These are phyloP conservation scores for Pseudogymnoascus sp. DNA, from an alignment of 2,329 filamentous ascomycete genomes.

Conservation along the genomic window DNA sequence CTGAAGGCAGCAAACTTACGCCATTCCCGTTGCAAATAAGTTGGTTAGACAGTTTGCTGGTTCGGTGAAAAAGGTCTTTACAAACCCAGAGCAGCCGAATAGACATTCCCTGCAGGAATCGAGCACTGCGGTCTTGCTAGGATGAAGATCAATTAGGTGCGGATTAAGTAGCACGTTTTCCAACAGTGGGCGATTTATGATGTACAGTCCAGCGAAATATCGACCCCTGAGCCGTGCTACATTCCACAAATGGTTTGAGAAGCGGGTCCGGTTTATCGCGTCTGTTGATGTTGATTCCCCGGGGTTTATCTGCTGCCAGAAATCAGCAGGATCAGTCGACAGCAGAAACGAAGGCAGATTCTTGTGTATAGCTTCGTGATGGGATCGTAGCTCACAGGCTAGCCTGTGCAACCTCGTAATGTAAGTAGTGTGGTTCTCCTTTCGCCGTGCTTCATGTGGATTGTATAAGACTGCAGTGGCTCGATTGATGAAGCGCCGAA, in stretches of 20 bases:
- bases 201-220: constrained; percentile 28
- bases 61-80: constrained; percentile 25
- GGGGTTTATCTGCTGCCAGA: constrained; percentile 9
- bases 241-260: constrained; percentile 29
- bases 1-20: constrained; percentile 19
- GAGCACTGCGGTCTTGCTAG: constrained; percentile 19
- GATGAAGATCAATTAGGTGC: constrained; percentile 21
- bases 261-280: background rate
- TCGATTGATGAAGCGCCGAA: constrained; percentile 26
- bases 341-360: constrained; percentile 25
- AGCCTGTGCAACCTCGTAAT: constrained; percentile 23
- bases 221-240: constrained; percentile 25
- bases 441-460: constrained; percentile 19
- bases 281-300: background rate
- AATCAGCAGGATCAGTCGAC: constrained; percentile 8
- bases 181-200: constrained; percentile 28
- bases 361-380: constrained; percentile 21
- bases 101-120: constrained; percentile 23
- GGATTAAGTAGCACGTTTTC: constrained; percentile 26
- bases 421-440: constrained; percentile 16
- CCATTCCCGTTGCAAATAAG: constrained; percentile 27
- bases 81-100: constrained; percentile 23
- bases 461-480: constrained; percentile 28
- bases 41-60: constrained; percentile 24
- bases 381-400: constrained; percentile 20